Evolutionary conservation across 805 yeast genomes (phyloP).

Genomic region (Peterozyma xylosa): DNA sequence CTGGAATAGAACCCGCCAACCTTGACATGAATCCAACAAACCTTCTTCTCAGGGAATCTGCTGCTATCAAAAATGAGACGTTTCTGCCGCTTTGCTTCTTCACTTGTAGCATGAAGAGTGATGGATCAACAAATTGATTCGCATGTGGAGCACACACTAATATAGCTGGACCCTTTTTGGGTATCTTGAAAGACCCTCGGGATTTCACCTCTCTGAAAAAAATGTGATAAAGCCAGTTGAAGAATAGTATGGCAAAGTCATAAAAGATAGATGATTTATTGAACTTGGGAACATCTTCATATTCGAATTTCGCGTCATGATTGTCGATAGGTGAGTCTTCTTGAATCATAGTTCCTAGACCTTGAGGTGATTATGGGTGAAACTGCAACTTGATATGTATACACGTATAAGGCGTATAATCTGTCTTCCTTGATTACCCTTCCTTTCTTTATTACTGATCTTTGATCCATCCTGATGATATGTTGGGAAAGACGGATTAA

Average conservation of each 20-base stretch:
- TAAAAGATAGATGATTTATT: constrained; percentile 1
- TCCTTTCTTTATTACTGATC: no score
- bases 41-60: constrained; percentile 56
- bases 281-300: constrained; percentile 4
- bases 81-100: constrained; percentile 58
- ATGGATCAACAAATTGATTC: constrained; percentile 69
- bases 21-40: constrained; percentile 72
- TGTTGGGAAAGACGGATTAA: no score
- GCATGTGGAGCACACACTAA: constrained; percentile 98
- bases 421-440: no score
- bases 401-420: no score
- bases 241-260: constrained; percentile 8
- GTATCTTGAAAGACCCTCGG: constrained; percentile 73
- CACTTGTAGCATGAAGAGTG: constrained; percentile 70
- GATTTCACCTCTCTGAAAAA: constrained; percentile 88
- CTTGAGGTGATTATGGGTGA: no score
- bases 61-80: constrained; percentile 80
- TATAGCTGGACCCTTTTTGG: constrained; percentile 73
- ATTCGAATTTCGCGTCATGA: background rate
- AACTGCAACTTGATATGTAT: no score
- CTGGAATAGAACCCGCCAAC: constrained; percentile 81
- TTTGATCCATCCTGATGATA: no score
- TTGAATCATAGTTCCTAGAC: no score
- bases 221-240: constrained; percentile 26
- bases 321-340: background rate